These are phyloP conservation scores for Pseudogymnoascus sp. DNA, from an alignment of 2,329 filamentous ascomycete species.

Conservation along the genomic window DNA sequence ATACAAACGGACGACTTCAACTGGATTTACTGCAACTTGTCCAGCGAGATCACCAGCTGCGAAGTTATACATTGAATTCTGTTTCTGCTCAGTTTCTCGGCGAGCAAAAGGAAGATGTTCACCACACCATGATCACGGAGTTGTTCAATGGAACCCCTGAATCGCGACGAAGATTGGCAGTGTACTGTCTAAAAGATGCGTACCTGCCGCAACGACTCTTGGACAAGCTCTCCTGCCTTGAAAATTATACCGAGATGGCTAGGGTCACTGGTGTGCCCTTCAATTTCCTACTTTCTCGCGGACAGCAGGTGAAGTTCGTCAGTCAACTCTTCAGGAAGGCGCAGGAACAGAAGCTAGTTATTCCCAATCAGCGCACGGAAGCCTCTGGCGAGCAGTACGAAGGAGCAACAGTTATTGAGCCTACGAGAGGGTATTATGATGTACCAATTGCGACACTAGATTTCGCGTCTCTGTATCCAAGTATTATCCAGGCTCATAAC, in stretches of 20 bases:
- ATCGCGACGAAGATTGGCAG: conserved; percentile 77
- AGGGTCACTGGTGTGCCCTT: conserved; percentile 98
- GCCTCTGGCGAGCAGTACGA: conserved; percentile 82
- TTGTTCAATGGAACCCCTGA: conserved; percentile 94
- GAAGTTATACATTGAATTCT: conserved; percentile 96
- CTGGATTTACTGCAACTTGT: conserved; percentile 91
- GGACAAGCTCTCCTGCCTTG: conserved; percentile 96
- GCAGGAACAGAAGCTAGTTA: conserved; percentile 83
- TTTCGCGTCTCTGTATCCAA: conserved; percentile 97
- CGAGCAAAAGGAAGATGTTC: conserved; percentile 97
- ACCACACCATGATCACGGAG: conserved; percentile 98
- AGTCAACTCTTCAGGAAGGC: conserved; percentile 96
- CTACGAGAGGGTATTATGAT: conserved; percentile 85
- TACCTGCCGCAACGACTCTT: conserved; percentile 90
- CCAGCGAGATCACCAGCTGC: conserved; percentile 86
- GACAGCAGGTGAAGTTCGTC: conserved; percentile 96
- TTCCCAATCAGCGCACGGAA: conserved; percentile 73
- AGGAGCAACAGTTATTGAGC: conserved; percentile 96
- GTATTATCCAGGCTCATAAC: conserved; percentile 98
- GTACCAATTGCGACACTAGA: conserved; percentile 93
- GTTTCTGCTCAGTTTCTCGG: conserved; percentile 91
- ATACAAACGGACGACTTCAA: conserved; percentile 88
- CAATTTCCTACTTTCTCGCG: conserved; percentile 83
- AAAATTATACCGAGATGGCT: conserved; percentile 99
- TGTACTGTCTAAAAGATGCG: conserved; percentile 97